These are phyloP conservation scores for Saccharomycopsis malanga DNA, from an alignment of 805 yeast genomes.

Conservation along the genomic window DNA sequence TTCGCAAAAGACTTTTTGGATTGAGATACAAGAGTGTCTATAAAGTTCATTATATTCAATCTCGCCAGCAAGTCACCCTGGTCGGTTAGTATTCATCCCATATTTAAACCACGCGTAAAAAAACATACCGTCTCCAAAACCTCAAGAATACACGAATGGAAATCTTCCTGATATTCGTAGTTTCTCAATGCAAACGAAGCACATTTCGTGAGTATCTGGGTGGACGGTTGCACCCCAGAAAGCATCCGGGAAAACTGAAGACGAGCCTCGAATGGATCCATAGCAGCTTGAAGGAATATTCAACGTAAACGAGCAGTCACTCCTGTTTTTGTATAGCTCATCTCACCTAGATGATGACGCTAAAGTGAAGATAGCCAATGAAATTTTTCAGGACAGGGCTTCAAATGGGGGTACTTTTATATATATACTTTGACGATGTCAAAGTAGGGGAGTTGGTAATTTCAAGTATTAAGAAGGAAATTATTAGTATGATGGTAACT, in stretches of 20 bases:
- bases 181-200: constrained; percentile 52
- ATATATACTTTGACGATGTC: too few species aligned
- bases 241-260: constrained; percentile 47
- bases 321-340: too few species aligned
- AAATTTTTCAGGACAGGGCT: too few species aligned
- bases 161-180: constrained; percentile 56
- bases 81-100: not conserved
- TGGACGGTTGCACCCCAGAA: constrained; percentile 20
- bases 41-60: constrained; percentile 59
- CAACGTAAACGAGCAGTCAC: too few species aligned
- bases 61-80: constrained; percentile 50
- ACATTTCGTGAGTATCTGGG: constrained; percentile 31
- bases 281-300: too few species aligned
- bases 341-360: too few species aligned
- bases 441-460: too few species aligned
- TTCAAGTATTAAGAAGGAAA: too few species aligned
- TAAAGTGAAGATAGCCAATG: too few species aligned
- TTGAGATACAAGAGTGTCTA: constrained; percentile 51
- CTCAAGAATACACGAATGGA: constrained; percentile 60
- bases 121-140: constrained; percentile 33
- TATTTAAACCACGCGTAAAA: not conserved
- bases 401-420: too few species aligned
- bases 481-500: too few species aligned
- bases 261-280: constrained; percentile 89
- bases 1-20: constrained; percentile 24